Conservation (phyloP, 495 filamentous ascomycete genomes). For the Parathielavia appendiculata region DNA sequence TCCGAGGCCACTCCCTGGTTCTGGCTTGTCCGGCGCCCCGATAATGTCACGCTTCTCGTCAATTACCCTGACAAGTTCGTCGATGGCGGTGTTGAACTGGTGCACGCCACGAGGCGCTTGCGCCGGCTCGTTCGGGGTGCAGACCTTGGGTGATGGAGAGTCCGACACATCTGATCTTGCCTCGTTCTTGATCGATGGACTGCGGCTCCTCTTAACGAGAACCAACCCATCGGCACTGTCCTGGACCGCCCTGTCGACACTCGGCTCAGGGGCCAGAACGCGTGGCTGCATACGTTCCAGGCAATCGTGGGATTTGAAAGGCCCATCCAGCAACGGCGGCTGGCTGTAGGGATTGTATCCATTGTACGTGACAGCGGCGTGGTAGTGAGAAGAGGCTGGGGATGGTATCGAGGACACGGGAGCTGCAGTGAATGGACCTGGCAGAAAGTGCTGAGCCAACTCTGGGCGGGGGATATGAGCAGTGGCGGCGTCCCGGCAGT, state of each 20-base stretch:
- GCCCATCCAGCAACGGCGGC: slow-evolving; percentile 26
- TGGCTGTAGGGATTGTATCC: slow-evolving; percentile 34
- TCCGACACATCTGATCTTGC: slow-evolving; percentile 10
- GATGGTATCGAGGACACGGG: slow-evolving; percentile 27
- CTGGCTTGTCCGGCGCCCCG: slow-evolving; percentile 5
- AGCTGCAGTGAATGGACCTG: slow-evolving; percentile 31
- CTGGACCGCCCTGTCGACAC: slow-evolving; percentile 7
- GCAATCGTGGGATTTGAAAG: slow-evolving; percentile 36
- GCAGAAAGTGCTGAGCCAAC: slow-evolving; percentile 34
- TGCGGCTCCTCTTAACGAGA: slow-evolving; percentile 26
- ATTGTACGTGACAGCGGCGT: slow-evolving; percentile 27
- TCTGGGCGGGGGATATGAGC: slow-evolving; percentile 29
- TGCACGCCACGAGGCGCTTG: slow-evolving; percentile 32
- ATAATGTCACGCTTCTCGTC: slow-evolving; percentile 59
- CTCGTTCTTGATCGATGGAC: slow-evolving; percentile 40
- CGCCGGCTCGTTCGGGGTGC: slow-evolving; percentile 27
- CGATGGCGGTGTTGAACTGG: slow-evolving; percentile 75
- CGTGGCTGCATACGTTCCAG: slow-evolving; percentile 30
- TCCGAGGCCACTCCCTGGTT: neutral
- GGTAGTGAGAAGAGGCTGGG: slow-evolving; percentile 35
- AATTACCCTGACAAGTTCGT: slow-evolving; percentile 88
- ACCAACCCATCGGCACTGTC: slow-evolving; percentile 17
- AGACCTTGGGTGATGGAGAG: slow-evolving; percentile 22
- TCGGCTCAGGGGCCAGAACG: slow-evolving; percentile 15
- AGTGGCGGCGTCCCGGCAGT: slow-evolving; percentile 27